Percentiles rank a stretch among this genome's conserved stretches.
Conservation (phyloP, 2,329 filamentous ascomycete species). For the Seiridium unicorne region DNA sequence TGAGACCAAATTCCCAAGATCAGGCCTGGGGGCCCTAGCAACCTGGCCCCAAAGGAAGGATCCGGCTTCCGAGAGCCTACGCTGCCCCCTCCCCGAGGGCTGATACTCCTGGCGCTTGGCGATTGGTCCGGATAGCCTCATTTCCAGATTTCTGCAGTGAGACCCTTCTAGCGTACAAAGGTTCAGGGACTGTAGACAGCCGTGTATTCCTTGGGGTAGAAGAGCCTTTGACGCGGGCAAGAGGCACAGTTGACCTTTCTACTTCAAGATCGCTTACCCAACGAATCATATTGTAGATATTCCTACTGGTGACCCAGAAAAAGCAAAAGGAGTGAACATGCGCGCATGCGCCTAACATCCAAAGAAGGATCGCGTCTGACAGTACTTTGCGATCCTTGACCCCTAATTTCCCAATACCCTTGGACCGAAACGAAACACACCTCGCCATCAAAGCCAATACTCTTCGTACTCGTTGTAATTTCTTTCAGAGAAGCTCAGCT, state of each 20-base stretch:
- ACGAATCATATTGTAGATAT: background rate
- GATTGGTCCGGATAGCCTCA: background rate
- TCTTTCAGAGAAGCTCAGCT: no score
- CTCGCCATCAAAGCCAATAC: background rate
- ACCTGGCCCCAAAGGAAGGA: background rate
- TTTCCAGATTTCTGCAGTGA: background rate
- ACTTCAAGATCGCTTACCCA: background rate
- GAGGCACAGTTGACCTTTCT: background rate
- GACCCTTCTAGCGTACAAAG: background rate
- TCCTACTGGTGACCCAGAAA: background rate
- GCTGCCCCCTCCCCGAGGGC: no score
- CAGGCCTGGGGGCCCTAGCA: background rate
- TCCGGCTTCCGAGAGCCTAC: background rate
- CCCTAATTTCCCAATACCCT: background rate
- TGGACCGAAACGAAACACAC: no score
- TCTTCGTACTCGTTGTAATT: no score
- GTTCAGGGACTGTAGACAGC: background rate
- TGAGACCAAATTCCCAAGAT: background rate
- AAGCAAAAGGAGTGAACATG: background rate
- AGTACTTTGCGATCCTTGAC: background rate
- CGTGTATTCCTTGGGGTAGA: background rate
- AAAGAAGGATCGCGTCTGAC: background rate
- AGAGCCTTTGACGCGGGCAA: background rate
- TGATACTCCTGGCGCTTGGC: background rate
- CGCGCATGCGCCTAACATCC: background rate